Conservation (phyloP, 805 yeast species). For the Kuraishia borneana region DNA sequence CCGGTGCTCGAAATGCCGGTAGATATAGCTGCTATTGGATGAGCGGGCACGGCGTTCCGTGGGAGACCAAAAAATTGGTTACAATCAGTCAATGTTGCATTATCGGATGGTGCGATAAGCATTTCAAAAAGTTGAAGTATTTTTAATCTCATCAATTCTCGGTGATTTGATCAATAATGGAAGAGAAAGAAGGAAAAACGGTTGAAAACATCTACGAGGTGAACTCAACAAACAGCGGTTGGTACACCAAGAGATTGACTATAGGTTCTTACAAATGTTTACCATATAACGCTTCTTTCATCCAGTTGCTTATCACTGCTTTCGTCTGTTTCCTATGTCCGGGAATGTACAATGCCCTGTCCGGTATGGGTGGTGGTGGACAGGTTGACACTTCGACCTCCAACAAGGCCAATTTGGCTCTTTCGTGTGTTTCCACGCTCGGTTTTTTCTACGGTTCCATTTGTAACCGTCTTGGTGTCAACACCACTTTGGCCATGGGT, state of each 20-base stretch:
- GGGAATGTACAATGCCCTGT: conserved; percentile 38
- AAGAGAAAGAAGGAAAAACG: not conserved
- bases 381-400: conserved; percentile 24
- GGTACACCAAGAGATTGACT: not conserved
- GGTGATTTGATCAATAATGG: too few relatives aligned
- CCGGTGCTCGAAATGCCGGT: too few relatives aligned
- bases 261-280: not conserved
- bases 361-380: conserved; percentile 39
- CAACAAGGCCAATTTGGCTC: conserved; percentile 38
- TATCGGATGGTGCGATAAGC: too few relatives aligned
- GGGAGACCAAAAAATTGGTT: too few relatives aligned
- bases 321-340: conserved; percentile 33
- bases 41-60: too few relatives aligned
- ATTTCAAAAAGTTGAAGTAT: too few relatives aligned
- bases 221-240: not conserved
- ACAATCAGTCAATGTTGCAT: too few relatives aligned
- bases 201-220: not conserved
- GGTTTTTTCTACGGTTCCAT: conserved; percentile 49
- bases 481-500: conserved; percentile 34
- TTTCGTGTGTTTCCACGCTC: conserved; percentile 42
- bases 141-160: too few relatives aligned
- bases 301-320: conserved; percentile 28
- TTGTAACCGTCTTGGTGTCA: conserved; percentile 36
- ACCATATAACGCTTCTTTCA: not conserved
- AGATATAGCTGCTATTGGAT: too few relatives aligned